Evolutionary conservation across 192 early-diverging fungal species (phyloP).

Genomic region (Powellomyces hirtus): DNA sequence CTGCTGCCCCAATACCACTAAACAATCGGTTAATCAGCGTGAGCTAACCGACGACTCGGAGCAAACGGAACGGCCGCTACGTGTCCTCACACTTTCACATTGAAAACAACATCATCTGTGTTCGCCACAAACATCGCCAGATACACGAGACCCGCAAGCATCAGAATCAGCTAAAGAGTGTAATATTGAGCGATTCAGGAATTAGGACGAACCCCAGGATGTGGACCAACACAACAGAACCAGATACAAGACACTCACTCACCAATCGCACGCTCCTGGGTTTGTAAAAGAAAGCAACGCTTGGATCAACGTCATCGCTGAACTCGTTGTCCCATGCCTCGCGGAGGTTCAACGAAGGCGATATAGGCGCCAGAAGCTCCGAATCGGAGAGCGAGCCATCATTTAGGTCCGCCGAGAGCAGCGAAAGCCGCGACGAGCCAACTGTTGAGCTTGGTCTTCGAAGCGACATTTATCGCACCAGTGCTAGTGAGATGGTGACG

Average conservation of each 20-base stretch:
- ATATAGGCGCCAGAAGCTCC: slow-evolving; percentile 18
- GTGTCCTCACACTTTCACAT: slow-evolving; percentile 44
- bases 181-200: neutral
- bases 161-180: slow-evolving; percentile 26
- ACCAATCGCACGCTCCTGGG: slow-evolving; percentile 40
- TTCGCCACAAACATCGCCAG: slow-evolving; percentile 34
- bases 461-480: too few relatives aligned
- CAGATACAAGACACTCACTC: too few relatives aligned
- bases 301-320: slow-evolving; percentile 41
- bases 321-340: slow-evolving; percentile 44
- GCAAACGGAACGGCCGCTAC: too few relatives aligned
- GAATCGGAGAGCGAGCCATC: slow-evolving; percentile 29
- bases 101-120: slow-evolving; percentile 36
- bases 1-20: slow-evolving; percentile 32
- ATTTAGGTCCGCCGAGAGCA: slow-evolving; percentile 6
- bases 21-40: neutral
- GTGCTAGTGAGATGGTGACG: too few relatives aligned
- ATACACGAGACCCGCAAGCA: slow-evolving; percentile 39
- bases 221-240: too few relatives aligned
- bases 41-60: neutral
- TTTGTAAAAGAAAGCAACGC: slow-evolving; percentile 47
- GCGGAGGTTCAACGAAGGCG: slow-evolving; percentile 17
- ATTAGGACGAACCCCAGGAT: neutral
- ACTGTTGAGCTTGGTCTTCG: neutral
- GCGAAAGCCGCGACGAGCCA: neutral